Evolutionary conservation across 1,284 basidiomycete genomes (phyloP).

Genomic region (Heterobasidion irregulare): DNA sequence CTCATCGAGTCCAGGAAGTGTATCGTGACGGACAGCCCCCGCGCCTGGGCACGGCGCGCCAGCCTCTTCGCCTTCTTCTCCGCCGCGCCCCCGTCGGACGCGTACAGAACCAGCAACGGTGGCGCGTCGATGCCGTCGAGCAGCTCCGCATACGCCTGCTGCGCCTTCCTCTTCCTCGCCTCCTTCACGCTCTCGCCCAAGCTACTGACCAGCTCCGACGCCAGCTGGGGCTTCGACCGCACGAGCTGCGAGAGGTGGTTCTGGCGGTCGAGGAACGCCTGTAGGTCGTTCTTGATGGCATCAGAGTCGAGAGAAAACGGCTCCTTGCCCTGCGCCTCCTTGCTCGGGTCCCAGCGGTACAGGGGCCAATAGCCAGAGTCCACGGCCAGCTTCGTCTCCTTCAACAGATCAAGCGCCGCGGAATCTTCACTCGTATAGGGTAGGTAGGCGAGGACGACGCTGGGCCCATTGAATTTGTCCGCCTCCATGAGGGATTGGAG

Average conservation of each 20-base stretch:
- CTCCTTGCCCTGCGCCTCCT: slow-evolving; percentile 67
- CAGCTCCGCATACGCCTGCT: slow-evolving; percentile 82
- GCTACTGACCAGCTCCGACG: slow-evolving; percentile 78
- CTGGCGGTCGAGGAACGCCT: slow-evolving; percentile 92
- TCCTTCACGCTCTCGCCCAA: slow-evolving; percentile 81
- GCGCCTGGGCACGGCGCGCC: slow-evolving; percentile 73
- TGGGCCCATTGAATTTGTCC: slow-evolving; percentile 85
- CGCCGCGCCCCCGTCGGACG: slow-evolving; percentile 90
- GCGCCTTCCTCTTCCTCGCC: slow-evolving; percentile 77
- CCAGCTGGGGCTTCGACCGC: slow-evolving; percentile 73
- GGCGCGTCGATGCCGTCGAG: slow-evolving; percentile 85
- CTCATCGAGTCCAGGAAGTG: slow-evolving; percentile 73
- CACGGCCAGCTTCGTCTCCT: slow-evolving; percentile 96
- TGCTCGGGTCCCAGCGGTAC: slow-evolving; percentile 94
- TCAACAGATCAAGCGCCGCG: slow-evolving; percentile 82
- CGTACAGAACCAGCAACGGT: slow-evolving; percentile 84
- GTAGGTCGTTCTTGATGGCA: slow-evolving; percentile 90
- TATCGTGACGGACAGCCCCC: slow-evolving; percentile 76
- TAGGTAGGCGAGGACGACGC: slow-evolving; percentile 90
- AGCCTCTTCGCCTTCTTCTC: slow-evolving; percentile 95
- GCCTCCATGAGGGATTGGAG: slow-evolving; percentile 91
- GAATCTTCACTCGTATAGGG: slow-evolving; percentile 78
- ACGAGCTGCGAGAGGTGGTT: slow-evolving; percentile 94
- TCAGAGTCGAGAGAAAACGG: slow-evolving; percentile 94
- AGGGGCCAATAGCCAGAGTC: slow-evolving; percentile 98